Conservation (phyloP, 2,329 filamentous ascomycete species). For the Nigrospora sphaerica region DNA sequence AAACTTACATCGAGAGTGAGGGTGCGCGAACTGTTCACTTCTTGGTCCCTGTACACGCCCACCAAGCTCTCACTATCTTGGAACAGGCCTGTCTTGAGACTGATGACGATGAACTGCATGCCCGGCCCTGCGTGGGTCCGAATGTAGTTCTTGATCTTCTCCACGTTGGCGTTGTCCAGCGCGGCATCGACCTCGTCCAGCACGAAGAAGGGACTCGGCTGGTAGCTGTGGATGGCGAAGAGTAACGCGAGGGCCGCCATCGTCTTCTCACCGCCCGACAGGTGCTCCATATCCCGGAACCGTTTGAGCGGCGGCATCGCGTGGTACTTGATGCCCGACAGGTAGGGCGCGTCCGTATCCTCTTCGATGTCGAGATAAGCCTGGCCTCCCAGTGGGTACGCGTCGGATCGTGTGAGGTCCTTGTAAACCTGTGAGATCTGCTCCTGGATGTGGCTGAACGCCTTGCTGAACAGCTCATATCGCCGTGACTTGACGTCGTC, state of each 20-base stretch:
- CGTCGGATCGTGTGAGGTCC: conserved; percentile 81
- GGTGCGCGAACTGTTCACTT: conserved; percentile 83
- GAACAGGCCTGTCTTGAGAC: conserved; percentile 89
- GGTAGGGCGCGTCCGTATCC: conserved; percentile 92
- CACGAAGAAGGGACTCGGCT: conserved; percentile 94
- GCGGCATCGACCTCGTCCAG: conserved; percentile 97
- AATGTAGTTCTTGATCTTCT: conserved; percentile 94
- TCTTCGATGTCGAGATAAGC: conserved; percentile 87
- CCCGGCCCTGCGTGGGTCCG: conserved; percentile 88
- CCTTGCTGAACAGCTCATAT: conserved; percentile 88
- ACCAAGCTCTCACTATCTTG: conserved; percentile 94
- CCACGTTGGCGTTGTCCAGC: conserved; percentile 95
- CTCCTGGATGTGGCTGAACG: conserved; percentile 89
- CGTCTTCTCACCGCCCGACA: conserved; percentile 96
- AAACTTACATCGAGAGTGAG: conserved; percentile 88
- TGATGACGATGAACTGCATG: conserved; percentile 99
- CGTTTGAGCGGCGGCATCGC: conserved; percentile 98
- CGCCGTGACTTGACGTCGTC: conserved; percentile 74
- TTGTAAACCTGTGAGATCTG: conserved; percentile 93
- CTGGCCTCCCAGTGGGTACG: conserved; percentile 88
- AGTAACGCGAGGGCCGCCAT: conserved; percentile 95
- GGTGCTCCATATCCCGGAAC: conserved; percentile 97
- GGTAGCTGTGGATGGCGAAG: conserved; percentile 94
- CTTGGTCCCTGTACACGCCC: conserved; percentile 91
- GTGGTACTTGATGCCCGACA: conserved; percentile 95